Evolutionary conservation across 2,329 filamentous ascomycete species (phyloP).

Genomic region (Lecanicillium sp.): DNA sequence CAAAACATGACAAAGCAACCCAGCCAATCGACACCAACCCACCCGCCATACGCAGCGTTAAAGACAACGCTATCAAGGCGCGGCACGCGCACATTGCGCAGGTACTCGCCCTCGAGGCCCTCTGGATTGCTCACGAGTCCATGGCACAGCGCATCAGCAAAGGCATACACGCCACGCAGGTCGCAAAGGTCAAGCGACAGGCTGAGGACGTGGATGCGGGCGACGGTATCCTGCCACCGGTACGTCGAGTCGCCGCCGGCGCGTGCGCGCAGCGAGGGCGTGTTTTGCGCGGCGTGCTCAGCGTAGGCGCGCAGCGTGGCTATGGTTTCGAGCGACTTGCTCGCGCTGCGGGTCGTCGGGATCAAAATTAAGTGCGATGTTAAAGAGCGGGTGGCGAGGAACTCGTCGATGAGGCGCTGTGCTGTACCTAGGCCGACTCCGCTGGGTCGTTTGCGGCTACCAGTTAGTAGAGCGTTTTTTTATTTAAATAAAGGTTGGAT

Average conservation of each 20-base stretch:
- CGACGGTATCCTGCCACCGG: conserved; percentile 30
- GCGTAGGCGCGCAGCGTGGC: conserved; percentile 53
- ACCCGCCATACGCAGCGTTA: conserved; percentile 85
- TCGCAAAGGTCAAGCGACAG: conserved; percentile 54
- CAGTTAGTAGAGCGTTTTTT: no score
- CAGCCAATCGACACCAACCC: conserved; percentile 68
- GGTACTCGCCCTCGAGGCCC: conserved; percentile 24
- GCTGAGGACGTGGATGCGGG: conserved; percentile 49
- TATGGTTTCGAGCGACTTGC: conserved; percentile 69
- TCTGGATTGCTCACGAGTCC: conserved; percentile 38
- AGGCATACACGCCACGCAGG: conserved; percentile 39
- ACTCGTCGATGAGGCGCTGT: conserved; percentile 82
- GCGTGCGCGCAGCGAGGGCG: conserved; percentile 27
- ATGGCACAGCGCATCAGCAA: conserved; percentile 37
- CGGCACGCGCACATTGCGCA: conserved; percentile 45
- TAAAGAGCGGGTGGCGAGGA: conserved; percentile 60
- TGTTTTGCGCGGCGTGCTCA: conserved; percentile 31
- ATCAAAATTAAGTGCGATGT: conserved; percentile 68
- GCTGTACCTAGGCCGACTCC: conserved; percentile 81
- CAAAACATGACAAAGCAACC: conserved; percentile 45
- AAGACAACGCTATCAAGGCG: conserved; percentile 72
- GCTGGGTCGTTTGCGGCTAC: conserved; percentile 35
- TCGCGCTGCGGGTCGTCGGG: conserved; percentile 68
- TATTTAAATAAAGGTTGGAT: no score
- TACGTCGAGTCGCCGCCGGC: conserved; percentile 19